A percentile compares a stretch with the other conserved stretches of the same genome.
phyloP scores from a whole-genome alignment of 2,329 filamentous ascomycete species.

The Dothidotthia symphoricarpi region DNA sequence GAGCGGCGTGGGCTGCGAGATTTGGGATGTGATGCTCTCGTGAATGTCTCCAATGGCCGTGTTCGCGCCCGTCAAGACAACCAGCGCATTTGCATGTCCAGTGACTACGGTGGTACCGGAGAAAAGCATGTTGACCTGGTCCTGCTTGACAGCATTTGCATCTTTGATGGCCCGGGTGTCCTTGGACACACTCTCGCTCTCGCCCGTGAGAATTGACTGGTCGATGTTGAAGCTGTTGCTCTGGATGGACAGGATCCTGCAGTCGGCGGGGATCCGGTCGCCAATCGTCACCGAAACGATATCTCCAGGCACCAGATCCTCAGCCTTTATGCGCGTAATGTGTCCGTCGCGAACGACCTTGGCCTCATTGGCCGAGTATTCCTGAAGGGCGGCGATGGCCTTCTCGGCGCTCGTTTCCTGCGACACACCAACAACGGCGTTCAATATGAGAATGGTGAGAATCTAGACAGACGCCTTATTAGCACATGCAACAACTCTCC shows the following conservation, averaged over 20 bases:
- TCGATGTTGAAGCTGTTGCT: constrained; percentile 98
- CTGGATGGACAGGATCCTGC: constrained; percentile 81
- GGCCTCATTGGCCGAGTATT: constrained; percentile 98
- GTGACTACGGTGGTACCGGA: constrained; percentile 97
- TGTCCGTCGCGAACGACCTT: constrained; percentile 86
- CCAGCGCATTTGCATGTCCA: constrained; percentile 85
- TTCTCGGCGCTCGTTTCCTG: constrained; percentile 99
- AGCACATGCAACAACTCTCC: constrained; percentile 7
- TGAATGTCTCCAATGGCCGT: constrained; percentile 99
- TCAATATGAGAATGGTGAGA: constrained; percentile 92
- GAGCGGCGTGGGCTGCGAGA: constrained; percentile 92
- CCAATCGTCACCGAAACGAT: constrained; percentile 85
- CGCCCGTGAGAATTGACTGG: constrained; percentile 94
- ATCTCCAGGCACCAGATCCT: constrained; percentile 93
- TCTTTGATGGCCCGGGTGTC: constrained; percentile 70
- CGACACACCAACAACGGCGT: constrained; percentile 94
- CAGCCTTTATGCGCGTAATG: constrained; percentile 83
- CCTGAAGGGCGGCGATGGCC: constrained; percentile 94
- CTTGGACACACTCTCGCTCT: constrained; percentile 96
- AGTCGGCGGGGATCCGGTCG: constrained; percentile 92
- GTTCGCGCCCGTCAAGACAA: constrained; percentile 82
- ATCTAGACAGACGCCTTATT: constrained; percentile 60
- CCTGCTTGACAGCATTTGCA: constrained; percentile 86
- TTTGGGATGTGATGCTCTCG: constrained; percentile 96
- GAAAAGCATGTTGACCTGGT: constrained; percentile 97